Conservation (phyloP, 2,329 filamentous ascomycete genomes). For the Hypoxylon sp. region DNA sequence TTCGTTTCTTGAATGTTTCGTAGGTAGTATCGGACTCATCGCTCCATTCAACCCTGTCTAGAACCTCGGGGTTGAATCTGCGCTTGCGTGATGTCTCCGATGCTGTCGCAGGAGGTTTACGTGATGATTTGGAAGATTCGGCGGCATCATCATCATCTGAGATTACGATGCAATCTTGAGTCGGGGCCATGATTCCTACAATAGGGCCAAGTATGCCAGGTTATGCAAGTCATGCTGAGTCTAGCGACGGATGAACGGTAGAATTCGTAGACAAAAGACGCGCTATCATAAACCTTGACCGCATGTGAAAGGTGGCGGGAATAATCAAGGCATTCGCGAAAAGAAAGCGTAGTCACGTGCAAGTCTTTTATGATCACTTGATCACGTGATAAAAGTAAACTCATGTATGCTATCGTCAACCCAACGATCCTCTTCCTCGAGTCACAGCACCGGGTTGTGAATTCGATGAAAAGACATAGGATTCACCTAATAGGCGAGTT, state of each 20-base stretch:
- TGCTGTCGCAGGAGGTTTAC: conserved; percentile 11
- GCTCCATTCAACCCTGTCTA: conserved; percentile 48
- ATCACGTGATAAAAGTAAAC: background rate
- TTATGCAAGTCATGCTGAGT: conserved; percentile 35
- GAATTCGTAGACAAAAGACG: background rate
- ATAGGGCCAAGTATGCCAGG: background rate
- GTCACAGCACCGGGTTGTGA: conserved; percentile 22
- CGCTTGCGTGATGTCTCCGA: conserved; percentile 43
- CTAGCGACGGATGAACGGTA: background rate
- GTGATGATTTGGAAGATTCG: conserved; percentile 43
- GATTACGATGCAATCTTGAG: conserved; percentile 44
- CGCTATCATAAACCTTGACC: background rate
- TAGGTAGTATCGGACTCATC: conserved; percentile 49
- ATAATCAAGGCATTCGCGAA: conserved; percentile 9
- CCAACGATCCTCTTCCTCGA: conserved; percentile 14
- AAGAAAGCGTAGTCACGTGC: conserved; percentile 28
- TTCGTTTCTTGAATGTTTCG: conserved; percentile 47
- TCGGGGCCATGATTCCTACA: conserved; percentile 40
- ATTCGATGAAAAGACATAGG: conserved; percentile 20
- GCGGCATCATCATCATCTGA: conserved; percentile 52
- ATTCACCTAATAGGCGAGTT: conserved; percentile 11
- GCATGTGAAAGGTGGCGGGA: background rate
- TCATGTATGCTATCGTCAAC: background rate
- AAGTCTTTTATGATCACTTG: background rate
- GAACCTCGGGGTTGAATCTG: conserved; percentile 36